Evolutionary conservation across 176 grass and related monocot species (phyloP), one percentile per base, ranked within the genome.

Genomic region (Themeda triandra): DNA sequence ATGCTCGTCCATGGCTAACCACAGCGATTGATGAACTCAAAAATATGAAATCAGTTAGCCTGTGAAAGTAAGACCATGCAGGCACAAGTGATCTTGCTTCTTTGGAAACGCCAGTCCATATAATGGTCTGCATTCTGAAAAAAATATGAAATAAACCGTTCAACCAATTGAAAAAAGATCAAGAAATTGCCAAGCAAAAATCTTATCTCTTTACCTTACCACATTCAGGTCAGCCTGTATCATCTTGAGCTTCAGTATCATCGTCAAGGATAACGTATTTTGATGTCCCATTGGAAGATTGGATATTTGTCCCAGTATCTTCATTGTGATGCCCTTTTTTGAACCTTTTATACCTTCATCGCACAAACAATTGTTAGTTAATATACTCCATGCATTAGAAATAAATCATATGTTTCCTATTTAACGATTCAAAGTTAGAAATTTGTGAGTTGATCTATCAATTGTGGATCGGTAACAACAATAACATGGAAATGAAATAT

Each of bases 231-330:
- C 86, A 95, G 74, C 63, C 23, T 59, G 62, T 77, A 77, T 66
- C 79, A 41, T 89, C 87, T 41, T 80, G 84, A 68, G 84, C 83
- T 87, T 94, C 92, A 17, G 29, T 44, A 78, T 89, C 86, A 85
- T 96, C 94, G 83, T 98, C 95, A 86, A 98, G 58, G 36, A 98
- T 95, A 63, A 94, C 91, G 86, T 95, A 98, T 83, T 95, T 98
- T 63, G 91, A 90, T 28, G 77, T 63, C 65, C 64, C 77, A 63
- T 87, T 93, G 40, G 58, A 83, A 84, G 87, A 76, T 53, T 69
- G 75, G 58, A 66, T 63, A 68, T 76, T 54, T 73, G 71, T 62
- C 36, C 86, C 91, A 82, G 59, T 75, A 80, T 85, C 86, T 85
- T 80, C 75, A 80, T 66, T 73, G 37, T 53, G 87, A 67, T 73